Percentiles rank a stretch among this genome's conserved stretches.
These are phyloP conservation scores for Gypsophila paniculata DNA, from an alignment of 179 eudicot genomes.

Conservation along the genomic window DNA sequence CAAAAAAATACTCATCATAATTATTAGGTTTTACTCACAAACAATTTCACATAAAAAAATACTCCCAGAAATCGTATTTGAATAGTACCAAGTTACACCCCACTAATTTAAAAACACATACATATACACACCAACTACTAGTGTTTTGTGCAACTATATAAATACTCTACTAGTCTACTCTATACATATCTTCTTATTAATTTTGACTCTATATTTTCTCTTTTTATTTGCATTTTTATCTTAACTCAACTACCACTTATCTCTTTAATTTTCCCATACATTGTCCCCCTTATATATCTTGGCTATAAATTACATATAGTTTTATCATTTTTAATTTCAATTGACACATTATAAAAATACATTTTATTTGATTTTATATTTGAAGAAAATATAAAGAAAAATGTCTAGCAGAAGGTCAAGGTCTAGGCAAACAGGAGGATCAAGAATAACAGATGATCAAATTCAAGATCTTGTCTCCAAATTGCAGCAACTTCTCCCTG, in stretches of 20 bases:
- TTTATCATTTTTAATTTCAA: conserved; percentile 3
- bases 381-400: neutral
- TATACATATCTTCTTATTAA: neutral
- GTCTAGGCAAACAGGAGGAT: conserved; percentile 46
- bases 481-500: conserved; percentile 60
- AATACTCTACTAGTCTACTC: neutral
- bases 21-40: no score
- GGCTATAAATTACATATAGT: neutral
- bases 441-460: conserved; percentile 58
- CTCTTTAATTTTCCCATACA: conserved; percentile 19
- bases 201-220: neutral
- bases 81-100: conserved; percentile 28
- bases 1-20: no score
- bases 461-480: conserved; percentile 62
- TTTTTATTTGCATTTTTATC: conserved; percentile 5
- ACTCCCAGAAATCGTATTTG: conserved; percentile 23
- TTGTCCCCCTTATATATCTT: conserved; percentile 23
- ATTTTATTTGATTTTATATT: no score
- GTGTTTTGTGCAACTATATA: conserved; percentile 10
- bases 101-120: conserved; percentile 9
- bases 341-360: neutral
- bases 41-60: no score
- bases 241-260: conserved; percentile 17
- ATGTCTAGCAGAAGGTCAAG: conserved; percentile 65
- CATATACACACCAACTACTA: conserved; percentile 3